Evolutionary conservation across 2,329 filamentous ascomycete species (phyloP).

Genomic region (Fusarium sp.): DNA sequence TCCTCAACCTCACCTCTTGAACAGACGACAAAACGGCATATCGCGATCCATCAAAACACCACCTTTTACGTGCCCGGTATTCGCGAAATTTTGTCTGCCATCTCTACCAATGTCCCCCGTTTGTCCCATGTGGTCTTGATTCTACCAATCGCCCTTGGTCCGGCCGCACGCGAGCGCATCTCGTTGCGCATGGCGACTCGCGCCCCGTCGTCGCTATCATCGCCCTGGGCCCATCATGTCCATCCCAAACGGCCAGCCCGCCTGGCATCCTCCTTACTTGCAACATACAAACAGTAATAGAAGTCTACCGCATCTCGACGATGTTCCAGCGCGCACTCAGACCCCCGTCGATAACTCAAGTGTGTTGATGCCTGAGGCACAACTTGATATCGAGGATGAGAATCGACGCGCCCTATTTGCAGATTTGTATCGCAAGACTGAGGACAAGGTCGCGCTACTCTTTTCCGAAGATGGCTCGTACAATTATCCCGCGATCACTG

Average conservation of each 20-base stretch:
- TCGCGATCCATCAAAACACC: conserved; percentile 67
- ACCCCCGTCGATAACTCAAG: conserved; percentile 66
- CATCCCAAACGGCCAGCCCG: conserved; percentile 75
- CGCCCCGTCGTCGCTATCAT: conserved; percentile 64
- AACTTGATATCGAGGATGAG: conserved; percentile 75
- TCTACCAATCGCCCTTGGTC: conserved; percentile 61
- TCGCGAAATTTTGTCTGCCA: conserved; percentile 60
- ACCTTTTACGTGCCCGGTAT: conserved; percentile 59
- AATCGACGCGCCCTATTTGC: conserved; percentile 81
- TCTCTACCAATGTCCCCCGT: conserved; percentile 68
- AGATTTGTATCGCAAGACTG: conserved; percentile 82
- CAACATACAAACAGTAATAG: conserved; percentile 63
- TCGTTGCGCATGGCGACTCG: conserved; percentile 70
- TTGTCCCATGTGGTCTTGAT: conserved; percentile 66
- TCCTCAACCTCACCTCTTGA: conserved; percentile 71
- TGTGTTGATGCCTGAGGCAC: conserved; percentile 73
- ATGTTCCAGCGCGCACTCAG: conserved; percentile 67
- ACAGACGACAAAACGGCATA: conserved; percentile 65
- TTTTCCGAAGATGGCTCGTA: conserved; percentile 74
- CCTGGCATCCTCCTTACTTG: conserved; percentile 73
- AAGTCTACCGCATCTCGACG: conserved; percentile 72
- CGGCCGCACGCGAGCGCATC: conserved; percentile 67
- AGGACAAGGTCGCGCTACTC: conserved; percentile 82
- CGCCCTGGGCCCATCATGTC: conserved; percentile 72
- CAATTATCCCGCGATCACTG: conserved; percentile 67